A percentile compares a stretch with the other conserved stretches of the same genome.
These are phyloP conservation scores for Fonsecaea multimorphosa DNA, from an alignment of 2,329 filamentous ascomycete genomes.

Conservation along the genomic window DNA sequence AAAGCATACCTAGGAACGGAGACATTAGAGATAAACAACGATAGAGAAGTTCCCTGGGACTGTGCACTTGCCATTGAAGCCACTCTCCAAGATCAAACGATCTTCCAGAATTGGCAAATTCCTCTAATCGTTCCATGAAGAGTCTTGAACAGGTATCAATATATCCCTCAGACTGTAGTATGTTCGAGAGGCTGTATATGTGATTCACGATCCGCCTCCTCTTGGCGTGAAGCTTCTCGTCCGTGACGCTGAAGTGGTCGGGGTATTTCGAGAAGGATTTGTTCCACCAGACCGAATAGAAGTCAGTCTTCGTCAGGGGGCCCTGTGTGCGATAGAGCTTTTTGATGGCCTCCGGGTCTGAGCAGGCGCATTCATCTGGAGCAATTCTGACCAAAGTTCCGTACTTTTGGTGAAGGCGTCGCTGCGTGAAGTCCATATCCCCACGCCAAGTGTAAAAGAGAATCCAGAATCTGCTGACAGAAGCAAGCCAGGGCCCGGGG, in stretches of 20 bases:
- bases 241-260: conserved; percentile 40
- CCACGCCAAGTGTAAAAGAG: conserved; percentile 38
- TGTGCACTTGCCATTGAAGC: conserved; percentile 40
- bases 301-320: conserved; percentile 40
- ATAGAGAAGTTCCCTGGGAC: conserved; percentile 1
- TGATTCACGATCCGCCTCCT: conserved; percentile 40
- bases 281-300: conserved; percentile 39
- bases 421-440: conserved; percentile 39
- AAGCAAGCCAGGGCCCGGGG: conserved; percentile 44
- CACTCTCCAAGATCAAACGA: conserved; percentile 40
- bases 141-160: conserved; percentile 41
- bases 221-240: conserved; percentile 40
- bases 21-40: conserved; percentile 19
- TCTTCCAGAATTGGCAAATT: conserved; percentile 28
- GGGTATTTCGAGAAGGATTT: conserved; percentile 37
- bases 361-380: conserved; percentile 45
- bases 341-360: conserved; percentile 39
- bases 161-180: conserved; percentile 42
- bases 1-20: conserved; percentile 45
- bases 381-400: conserved; percentile 47
- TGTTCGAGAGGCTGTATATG: conserved; percentile 44
- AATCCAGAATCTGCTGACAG: conserved; percentile 41
- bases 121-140: conserved; percentile 36
- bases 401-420: conserved; percentile 32
- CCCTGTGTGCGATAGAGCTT: conserved; percentile 38